These are phyloP conservation scores for Endotrypanum monterogeii DNA, from an alignment of 208 protist species.

Conservation along the genomic window DNA sequence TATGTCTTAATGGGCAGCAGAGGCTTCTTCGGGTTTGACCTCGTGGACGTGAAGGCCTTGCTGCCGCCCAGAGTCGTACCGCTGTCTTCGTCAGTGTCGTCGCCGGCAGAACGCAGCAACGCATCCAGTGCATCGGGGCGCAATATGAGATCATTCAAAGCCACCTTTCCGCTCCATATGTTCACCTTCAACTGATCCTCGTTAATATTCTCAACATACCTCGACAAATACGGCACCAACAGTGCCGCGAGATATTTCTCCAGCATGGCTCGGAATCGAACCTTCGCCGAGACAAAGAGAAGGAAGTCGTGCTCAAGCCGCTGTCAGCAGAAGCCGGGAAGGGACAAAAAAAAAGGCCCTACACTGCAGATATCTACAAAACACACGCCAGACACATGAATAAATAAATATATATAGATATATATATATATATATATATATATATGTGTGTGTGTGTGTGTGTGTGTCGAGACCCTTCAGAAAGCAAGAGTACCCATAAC, in stretches of 20 bases:
- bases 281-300: not conserved
- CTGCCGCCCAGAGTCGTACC: not conserved
- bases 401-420: not conserved
- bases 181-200: constrained; percentile 73
- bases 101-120: constrained; percentile 36
- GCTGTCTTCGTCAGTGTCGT: constrained; percentile 15
- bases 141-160: constrained; percentile 77
- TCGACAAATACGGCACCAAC: constrained; percentile 83
- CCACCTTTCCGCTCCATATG: constrained; percentile 84
- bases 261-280: too few relatives aligned
- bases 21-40: constrained; percentile 12
- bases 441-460: not conserved
- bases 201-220: constrained; percentile 89
- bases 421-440: not conserved
- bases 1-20: constrained; percentile 46
- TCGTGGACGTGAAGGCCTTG: constrained; percentile 10
- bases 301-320: not conserved
- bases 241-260: constrained; percentile 84
- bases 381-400: too few relatives aligned
- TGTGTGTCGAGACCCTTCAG: not conserved
- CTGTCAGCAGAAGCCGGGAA: not conserved
- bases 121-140: constrained; percentile 64
- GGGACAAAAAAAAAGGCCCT: not conserved
- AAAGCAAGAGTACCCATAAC: not conserved
- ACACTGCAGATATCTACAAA: not conserved